These are phyloP conservation scores for Pseudogymnoascus sp. DNA, from an alignment of 2,329 filamentous ascomycete genomes.

Conservation along the genomic window DNA sequence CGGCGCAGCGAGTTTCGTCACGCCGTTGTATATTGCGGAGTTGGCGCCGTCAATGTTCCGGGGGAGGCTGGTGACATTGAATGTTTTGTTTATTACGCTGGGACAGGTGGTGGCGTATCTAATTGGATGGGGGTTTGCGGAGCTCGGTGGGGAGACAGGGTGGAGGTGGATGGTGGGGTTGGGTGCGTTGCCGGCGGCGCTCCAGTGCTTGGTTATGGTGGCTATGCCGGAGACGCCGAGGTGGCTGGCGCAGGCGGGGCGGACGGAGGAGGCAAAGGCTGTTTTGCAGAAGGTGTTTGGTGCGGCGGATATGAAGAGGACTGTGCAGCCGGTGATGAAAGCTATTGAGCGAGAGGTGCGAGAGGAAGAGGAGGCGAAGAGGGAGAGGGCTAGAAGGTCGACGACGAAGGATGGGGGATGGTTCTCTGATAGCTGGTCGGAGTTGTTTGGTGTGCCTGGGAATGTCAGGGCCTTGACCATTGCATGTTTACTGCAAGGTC, in stretches of 20 bases:
- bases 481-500: conserved; percentile 74
- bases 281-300: conserved; percentile 61
- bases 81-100: conserved; percentile 73
- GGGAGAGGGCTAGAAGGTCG: conserved; percentile 17
- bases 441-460: conserved; percentile 48
- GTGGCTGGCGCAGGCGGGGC: conserved; percentile 68
- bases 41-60: conserved; percentile 67
- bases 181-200: conserved; percentile 63
- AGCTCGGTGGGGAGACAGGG: conserved; percentile 45
- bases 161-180: conserved; percentile 93
- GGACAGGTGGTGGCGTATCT: conserved; percentile 87
- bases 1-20: conserved; percentile 70
- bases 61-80: conserved; percentile 73
- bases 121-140: conserved; percentile 64
- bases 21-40: conserved; percentile 83
- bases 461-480: conserved; percentile 72
- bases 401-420: conserved; percentile 12
- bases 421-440: conserved; percentile 37
- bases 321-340: conserved; percentile 52
- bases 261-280: conserved; percentile 48
- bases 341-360: conserved; percentile 66
- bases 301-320: conserved; percentile 31
- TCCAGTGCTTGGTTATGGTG: conserved; percentile 61
- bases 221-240: conserved; percentile 82
- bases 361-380: conserved; percentile 52